Base-by-base conservation (phyloP, 164 flowering plant genomes). In the Chloranthus sessilifolius region DNA sequence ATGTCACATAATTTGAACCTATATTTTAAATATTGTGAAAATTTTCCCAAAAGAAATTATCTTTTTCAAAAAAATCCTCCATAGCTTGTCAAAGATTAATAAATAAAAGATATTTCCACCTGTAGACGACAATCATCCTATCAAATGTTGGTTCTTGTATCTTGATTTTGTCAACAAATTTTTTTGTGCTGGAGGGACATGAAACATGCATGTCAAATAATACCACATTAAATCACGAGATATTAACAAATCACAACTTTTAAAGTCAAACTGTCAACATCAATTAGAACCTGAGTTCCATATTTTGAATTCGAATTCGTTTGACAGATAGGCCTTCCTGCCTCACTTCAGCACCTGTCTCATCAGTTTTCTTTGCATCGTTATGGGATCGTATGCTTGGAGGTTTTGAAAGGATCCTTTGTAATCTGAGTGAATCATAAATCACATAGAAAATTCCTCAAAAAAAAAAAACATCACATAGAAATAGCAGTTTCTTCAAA, bases 91-190 rank as follows among this genome's bases (percentile, higher is more conserved):
- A n/a, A n/a, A n/a, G n/a, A n/a, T n/a, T n/a, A n/a, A n/a, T n/a
- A n/a, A n/a, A n/a, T n/a, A n/a, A n/a, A n/a, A n/a, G n/a, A n/a
- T n/a, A n/a, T n/a, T n/a, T n/a, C 36, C 70, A 88, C 96, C 98
- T 83, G 81, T 92, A 92, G 45, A 92, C 75, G 55, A 88, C 99
- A 54, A 88, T 86, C 16, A 88, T 86, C 72, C 95, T 74, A 54
- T 92, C 95, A 67, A 92, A 88, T 12, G 99, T 92, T 21, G 99
- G 99, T 66, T 92, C 99, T 63, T 88, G 94, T 50, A 88, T 81
- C n/a, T 82, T 86, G 61, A 68, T 74, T 73, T 84, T 79, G 65
- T 77, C 60, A 44, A 69, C 43, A 65, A 92, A 52, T 61, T 73
- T 92, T 33, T 51, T 58, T 40, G 68, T 17, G 61, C 98, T 90